Percentiles rank a stretch among this genome's conserved stretches.
These are phyloP conservation scores for Butyriboletus appendiculatus DNA, from an alignment of 1,284 basidiomycete species.

Conservation along the genomic window DNA sequence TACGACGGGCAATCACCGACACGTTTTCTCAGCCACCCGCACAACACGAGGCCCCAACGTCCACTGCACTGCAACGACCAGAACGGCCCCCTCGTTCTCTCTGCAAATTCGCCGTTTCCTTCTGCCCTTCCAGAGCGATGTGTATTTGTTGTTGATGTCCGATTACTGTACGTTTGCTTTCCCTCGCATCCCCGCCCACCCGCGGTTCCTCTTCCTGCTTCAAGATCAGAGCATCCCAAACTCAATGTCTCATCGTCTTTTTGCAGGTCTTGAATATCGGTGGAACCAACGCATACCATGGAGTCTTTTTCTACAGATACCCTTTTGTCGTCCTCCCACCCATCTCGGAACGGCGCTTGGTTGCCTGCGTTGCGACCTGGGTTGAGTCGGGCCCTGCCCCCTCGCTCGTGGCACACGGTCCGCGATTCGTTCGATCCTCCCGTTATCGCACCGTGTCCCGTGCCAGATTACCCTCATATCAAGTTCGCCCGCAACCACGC, in stretches of 20 bases:
- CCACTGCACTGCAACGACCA: constrained; percentile 9
- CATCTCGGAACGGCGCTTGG: constrained; percentile 10
- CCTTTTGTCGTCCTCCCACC: constrained; percentile 20
- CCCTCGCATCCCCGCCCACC: background rate
- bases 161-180: constrained; percentile 16
- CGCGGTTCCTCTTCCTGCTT: background rate
- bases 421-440: constrained; percentile 24
- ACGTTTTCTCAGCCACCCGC: constrained; percentile 39
- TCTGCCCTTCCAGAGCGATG: constrained; percentile 20
- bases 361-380: constrained; percentile 11
- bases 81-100: constrained; percentile 8
- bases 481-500: constrained; percentile 19
- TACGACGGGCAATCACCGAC: constrained; percentile 33
- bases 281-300: constrained; percentile 36
- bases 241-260: background rate
- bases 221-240: constrained; percentile 3
- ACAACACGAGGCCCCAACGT: constrained; percentile 33
- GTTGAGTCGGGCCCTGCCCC: constrained; percentile 14
- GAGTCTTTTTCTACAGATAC: constrained; percentile 31
- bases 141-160: constrained; percentile 26
- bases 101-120: constrained; percentile 15
- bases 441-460: constrained; percentile 20
- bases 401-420: constrained; percentile 21
- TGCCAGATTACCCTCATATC: constrained; percentile 15
- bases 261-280: constrained; percentile 36